Base-by-base conservation (phyloP, 2,329 filamentous ascomycete genomes). In the Fusarium irregulare region DNA sequence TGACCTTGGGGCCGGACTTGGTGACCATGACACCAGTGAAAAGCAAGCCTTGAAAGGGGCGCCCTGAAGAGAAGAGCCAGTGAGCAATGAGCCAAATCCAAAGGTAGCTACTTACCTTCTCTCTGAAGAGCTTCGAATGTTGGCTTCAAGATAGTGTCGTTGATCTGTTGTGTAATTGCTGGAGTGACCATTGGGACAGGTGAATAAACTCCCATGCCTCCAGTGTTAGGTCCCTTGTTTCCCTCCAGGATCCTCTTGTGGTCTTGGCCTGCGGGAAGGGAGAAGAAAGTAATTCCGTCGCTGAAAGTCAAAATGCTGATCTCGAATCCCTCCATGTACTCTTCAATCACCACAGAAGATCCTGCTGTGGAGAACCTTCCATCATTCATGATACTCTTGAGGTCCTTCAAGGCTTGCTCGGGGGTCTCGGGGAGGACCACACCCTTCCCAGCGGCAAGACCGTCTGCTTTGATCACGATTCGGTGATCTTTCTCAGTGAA, bases 11-110 rank as follows among this genome's bases (percentile, higher is more conserved):
- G 1, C 93, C 93, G 42, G 84, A 79, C 70, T 89, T 87, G 18
- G 92, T 94, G 81, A 97, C 90, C 93, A 97, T 97, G 32, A 97
- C 81, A 9, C 93, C 94, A 2, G 92, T 94, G 80, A 94, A 94
- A 10, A 94, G 84, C 30, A 92, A 87, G 55, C 92, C 91, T 44
- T 86, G 82, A 77, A 92, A 91, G 13, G 86, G 87, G 2, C 65
- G 54, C 0, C 73, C 69, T 75, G 20, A 2, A 18, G 2, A 25
- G 20, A 2, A n/a, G 1, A 30, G 14, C 16, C 8, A 14, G 6
- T 68, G 13, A 56, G 47, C 7, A 11, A 7, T 3, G 7, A n/a
- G 5, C 10, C 4, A 30, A 47, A 70, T 8, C 12, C 3, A 40
- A 14, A 10, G 6, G 16, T 1, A 6, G 2, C 8, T 23, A 28